These are phyloP conservation scores for Ganoderma resinaceum DNA, from an alignment of 1,284 basidiomycete genomes.

Conservation along the genomic window DNA sequence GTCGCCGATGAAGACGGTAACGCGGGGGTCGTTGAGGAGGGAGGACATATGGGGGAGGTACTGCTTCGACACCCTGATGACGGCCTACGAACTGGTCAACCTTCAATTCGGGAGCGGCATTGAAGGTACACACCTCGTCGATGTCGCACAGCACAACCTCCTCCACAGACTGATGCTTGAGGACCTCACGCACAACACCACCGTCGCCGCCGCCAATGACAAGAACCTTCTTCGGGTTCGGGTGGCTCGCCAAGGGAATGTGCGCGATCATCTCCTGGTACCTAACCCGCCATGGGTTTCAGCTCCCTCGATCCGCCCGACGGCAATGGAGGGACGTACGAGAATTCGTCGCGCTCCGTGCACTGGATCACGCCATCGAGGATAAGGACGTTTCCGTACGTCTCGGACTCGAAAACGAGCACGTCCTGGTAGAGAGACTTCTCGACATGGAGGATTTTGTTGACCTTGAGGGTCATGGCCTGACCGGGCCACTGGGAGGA, in stretches of 20 bases:
- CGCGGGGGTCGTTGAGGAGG: slow-evolving; percentile 85
- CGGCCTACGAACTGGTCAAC: slow-evolving; percentile 65
- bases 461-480: slow-evolving; percentile 95
- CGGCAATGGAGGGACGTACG: slow-evolving; percentile 61
- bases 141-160: slow-evolving; percentile 97
- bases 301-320: slow-evolving; percentile 13
- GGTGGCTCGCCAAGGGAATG: slow-evolving; percentile 93
- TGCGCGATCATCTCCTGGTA: slow-evolving; percentile 99
- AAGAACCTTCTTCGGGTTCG: slow-evolving; percentile 95
- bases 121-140: slow-evolving; percentile 74
- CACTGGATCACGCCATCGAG: slow-evolving; percentile 97
- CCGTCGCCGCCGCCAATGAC: slow-evolving; percentile 98
- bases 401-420: slow-evolving; percentile 94
- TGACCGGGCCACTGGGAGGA: slow-evolving; percentile 98
- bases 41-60: slow-evolving; percentile 96
- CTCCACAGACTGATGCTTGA: slow-evolving; percentile 94
- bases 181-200: slow-evolving; percentile 95
- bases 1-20: slow-evolving; percentile 92
- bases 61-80: slow-evolving; percentile 92
- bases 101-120: neutral
- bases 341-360: slow-evolving; percentile 98
- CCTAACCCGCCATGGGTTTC: slow-evolving; percentile 46
- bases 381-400: slow-evolving; percentile 95
- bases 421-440: slow-evolving; percentile 96
- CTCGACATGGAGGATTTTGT: slow-evolving; percentile 95